Evolutionary conservation across 1,139 yeast genomes (phyloP).

Genomic region (Candida sojae): DNA sequence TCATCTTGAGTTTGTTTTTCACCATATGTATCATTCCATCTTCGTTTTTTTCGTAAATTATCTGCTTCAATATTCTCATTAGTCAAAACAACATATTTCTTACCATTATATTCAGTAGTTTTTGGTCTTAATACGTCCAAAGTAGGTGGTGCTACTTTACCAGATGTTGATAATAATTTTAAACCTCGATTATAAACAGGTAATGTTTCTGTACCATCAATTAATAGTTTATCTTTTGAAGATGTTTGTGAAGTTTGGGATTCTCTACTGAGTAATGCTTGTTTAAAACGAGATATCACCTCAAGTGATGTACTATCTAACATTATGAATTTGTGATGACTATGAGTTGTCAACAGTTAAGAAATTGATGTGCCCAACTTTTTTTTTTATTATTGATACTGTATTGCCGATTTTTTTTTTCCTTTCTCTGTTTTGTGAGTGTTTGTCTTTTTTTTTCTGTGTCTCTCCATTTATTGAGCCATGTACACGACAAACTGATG

Average conservation of each 20-base stretch:
- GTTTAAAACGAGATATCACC: slow-evolving; percentile 40
- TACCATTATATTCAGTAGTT: slow-evolving; percentile 45
- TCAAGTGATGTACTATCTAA: slow-evolving; percentile 44
- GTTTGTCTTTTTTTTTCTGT: too few relatives aligned
- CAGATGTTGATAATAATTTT: slow-evolving; percentile 21
- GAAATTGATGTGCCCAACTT: too few relatives aligned
- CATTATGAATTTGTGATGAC: slow-evolving; percentile 19
- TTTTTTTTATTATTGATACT: too few relatives aligned
- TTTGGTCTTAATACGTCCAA: slow-evolving; percentile 30
- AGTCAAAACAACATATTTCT: slow-evolving; percentile 39
- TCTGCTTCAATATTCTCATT: slow-evolving; percentile 35
- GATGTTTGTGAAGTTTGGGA: background rate
- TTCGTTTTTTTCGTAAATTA: slow-evolving; percentile 32
- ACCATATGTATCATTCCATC: slow-evolving; percentile 29
- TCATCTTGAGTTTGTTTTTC: slow-evolving; percentile 20
- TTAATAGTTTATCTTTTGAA: slow-evolving; percentile 6
- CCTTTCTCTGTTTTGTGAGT: too few relatives aligned
- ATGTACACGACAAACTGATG: too few relatives aligned
- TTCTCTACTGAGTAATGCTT: slow-evolving; percentile 30
- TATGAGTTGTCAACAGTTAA: too few relatives aligned
- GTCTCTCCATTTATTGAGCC: too few relatives aligned
- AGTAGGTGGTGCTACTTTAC: slow-evolving; percentile 13
- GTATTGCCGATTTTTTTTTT: too few relatives aligned
- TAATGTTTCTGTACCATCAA: slow-evolving; percentile 12
- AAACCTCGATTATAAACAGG: slow-evolving; percentile 37